These are phyloP conservation scores for Hsuehochloa calcarea DNA, from an alignment of 176 grass and related monocot species.

Conservation along the genomic window DNA sequence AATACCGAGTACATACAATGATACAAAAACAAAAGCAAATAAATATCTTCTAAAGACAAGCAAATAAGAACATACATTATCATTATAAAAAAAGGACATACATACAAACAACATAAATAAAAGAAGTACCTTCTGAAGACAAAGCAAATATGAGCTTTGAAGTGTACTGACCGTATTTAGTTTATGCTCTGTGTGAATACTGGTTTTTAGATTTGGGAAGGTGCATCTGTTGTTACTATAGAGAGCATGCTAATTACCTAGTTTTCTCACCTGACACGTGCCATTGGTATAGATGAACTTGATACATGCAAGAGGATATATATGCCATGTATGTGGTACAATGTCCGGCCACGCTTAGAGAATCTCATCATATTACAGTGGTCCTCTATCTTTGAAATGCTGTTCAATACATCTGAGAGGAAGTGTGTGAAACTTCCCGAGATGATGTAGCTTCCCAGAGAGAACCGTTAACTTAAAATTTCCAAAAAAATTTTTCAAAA, in stretches of 20 bases:
- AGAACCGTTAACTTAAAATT: conserved; percentile 10
- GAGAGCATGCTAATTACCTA: neutral
- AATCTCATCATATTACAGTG: conserved; percentile 20
- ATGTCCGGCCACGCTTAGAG: neutral
- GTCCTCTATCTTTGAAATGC: neutral
- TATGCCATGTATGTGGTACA: neutral
- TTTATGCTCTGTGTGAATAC: neutral
- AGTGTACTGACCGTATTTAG: neutral
- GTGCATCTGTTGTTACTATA: conserved; percentile 1
- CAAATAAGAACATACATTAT: neutral
- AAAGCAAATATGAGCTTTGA: neutral
- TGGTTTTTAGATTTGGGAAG: neutral
- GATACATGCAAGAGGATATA: conserved; percentile 3
- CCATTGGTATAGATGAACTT: conserved; percentile 16
- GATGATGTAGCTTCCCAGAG: neutral
- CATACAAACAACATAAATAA: neutral
- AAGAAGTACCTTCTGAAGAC: neutral
- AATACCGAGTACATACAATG: neutral
- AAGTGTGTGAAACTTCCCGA: neutral
- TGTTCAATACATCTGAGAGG: neutral
- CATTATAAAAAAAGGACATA: neutral
- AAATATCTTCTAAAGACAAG: neutral
- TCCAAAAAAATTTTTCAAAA: conserved; percentile 3
- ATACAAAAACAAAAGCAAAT: neutral
- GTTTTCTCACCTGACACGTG: conserved; percentile 6